Percentiles rank a stretch among this genome's conserved stretches.
Evolutionary conservation across 1,139 yeast genomes (phyloP).

Genomic region (Nakaseomyces delphensis): DNA sequence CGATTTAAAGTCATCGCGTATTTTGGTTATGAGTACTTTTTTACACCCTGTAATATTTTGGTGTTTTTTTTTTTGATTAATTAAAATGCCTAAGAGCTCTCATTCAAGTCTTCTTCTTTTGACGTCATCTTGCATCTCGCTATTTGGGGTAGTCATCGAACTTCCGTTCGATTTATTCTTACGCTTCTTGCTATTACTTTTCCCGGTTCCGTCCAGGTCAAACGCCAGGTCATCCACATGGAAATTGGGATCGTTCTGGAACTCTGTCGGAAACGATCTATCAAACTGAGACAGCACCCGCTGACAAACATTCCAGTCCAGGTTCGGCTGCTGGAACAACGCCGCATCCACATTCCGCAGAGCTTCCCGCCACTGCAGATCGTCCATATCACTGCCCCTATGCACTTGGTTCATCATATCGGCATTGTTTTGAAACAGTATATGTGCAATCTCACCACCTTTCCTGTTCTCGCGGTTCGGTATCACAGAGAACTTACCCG

Average conservation of each 20-base stretch:
- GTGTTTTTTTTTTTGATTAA: background rate
- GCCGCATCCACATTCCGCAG: constrained; percentile 24
- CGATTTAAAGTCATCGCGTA: background rate
- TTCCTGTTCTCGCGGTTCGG: constrained; percentile 38
- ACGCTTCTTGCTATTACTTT: constrained; percentile 24
- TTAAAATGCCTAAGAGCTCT: background rate
- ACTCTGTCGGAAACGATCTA: constrained; percentile 30
- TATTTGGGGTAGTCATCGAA: constrained; percentile 31
- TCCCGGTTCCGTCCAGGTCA: constrained; percentile 31
- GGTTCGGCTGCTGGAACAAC: constrained; percentile 21
- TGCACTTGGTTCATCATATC: constrained; percentile 28
- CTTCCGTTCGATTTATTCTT: constrained; percentile 28
- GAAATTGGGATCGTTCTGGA: constrained; percentile 24
- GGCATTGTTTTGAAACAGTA: constrained; percentile 29
- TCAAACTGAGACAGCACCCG: constrained; percentile 29
- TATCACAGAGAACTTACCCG: constrained; percentile 64
- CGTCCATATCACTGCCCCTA: constrained; percentile 21
- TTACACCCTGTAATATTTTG: background rate
- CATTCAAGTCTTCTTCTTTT: constrained; percentile 30
- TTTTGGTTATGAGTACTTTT: background rate
- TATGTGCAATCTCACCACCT: constrained; percentile 31
- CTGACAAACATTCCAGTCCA: constrained; percentile 30
- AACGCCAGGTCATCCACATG: constrained; percentile 32
- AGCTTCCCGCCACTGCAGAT: constrained; percentile 23
- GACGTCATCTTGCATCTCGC: constrained; percentile 27